phyloP scores from a whole-genome alignment of 805 yeast genomes.

The Pichia exigua region DNA sequence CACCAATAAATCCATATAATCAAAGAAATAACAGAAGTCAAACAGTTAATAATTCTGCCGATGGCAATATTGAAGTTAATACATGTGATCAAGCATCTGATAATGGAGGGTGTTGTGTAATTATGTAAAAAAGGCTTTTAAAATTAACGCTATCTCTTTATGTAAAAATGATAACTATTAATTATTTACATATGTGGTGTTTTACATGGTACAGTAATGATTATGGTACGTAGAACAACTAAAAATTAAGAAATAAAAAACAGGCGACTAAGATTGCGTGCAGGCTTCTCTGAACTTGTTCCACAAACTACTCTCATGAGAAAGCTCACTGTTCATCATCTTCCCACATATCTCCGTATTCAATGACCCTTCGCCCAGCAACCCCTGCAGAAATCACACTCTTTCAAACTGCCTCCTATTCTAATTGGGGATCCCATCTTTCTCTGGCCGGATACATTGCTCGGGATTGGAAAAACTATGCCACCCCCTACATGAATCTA shows the following conservation, averaged over 20 bases:
- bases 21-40: not conserved
- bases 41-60: not conserved
- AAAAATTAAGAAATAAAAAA: too few relatives aligned
- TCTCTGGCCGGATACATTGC: not conserved
- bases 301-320: too few relatives aligned
- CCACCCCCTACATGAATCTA: not conserved
- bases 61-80: not conserved
- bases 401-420: not conserved
- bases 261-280: too few relatives aligned
- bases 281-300: too few relatives aligned
- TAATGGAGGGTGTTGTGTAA: constrained; percentile 22
- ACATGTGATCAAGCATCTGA: not conserved
- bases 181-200: not conserved
- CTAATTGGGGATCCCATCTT: not conserved
- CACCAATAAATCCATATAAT: constrained; percentile 5
- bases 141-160: too few relatives aligned
- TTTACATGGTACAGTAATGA: too few relatives aligned
- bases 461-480: not conserved
- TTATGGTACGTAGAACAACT: too few relatives aligned
- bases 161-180: too few relatives aligned
- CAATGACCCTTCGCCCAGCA: not conserved
- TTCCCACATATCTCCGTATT: not conserved
- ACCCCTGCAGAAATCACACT: not conserved
- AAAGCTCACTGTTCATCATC: too few relatives aligned
- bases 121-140: constrained; percentile 15